These are phyloP conservation scores for Camellia granthamiana DNA, from an alignment of 148 eudicot species.

Conservation along the genomic window DNA sequence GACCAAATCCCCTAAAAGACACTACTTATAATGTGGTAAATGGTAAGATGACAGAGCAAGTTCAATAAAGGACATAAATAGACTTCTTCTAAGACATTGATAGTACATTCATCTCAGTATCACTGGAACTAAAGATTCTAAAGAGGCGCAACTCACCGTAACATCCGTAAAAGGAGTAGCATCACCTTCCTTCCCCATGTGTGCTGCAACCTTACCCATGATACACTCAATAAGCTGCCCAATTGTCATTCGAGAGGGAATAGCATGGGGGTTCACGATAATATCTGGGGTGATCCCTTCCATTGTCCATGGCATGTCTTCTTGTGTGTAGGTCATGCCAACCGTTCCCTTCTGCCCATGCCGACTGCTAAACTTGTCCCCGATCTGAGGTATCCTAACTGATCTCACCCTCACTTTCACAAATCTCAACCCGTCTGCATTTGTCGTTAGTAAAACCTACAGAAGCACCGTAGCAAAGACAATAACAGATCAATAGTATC, in stretches of 20 bases:
- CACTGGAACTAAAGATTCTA: not conserved
- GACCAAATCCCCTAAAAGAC: too few relatives aligned
- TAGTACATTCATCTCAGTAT: not conserved
- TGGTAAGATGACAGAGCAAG: not conserved
- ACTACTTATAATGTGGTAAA: not conserved
- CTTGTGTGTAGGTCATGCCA: conserved; percentile 98
- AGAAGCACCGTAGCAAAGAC: not conserved
- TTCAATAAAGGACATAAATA: not conserved
- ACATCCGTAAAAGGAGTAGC: conserved; percentile 99
- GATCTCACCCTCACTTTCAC: conserved; percentile 98
- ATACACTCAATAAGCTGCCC: conserved; percentile 98
- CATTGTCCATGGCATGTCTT: conserved; percentile 96
- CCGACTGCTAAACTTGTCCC: conserved; percentile 95
- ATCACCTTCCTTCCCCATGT: conserved; percentile 98
- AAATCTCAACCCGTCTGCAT: conserved; percentile 94
- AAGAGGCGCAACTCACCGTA: conserved; percentile 54
- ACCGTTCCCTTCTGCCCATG: conserved; percentile 98
- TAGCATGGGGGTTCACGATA: conserved; percentile 97
- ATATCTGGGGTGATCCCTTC: conserved; percentile 97
- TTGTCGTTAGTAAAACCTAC: conserved; percentile 81
- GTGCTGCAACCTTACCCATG: conserved; percentile 99
- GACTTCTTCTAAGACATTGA: not conserved
- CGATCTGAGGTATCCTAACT: conserved; percentile 93
- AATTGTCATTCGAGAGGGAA: conserved; percentile 97
- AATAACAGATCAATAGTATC: conserved; percentile 11